Evolutionary conservation across 2,329 filamentous ascomycete genomes (phyloP).

Genomic region (Emergomyces orientalis): DNA sequence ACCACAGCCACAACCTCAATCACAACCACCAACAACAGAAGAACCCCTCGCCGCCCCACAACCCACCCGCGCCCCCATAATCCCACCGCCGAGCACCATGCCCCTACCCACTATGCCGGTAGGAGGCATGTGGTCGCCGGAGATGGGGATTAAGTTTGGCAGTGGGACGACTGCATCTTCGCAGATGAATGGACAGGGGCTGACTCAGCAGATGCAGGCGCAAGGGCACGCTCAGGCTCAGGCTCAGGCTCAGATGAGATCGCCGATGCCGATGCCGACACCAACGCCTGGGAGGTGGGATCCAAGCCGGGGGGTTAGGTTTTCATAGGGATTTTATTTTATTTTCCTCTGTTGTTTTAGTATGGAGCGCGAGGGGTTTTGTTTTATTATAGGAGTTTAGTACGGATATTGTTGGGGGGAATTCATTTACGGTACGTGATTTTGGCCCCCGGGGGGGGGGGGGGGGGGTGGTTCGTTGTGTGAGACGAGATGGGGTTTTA

Average conservation of each 20-base stretch:
- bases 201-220: not conserved
- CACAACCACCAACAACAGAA: constrained; percentile 24
- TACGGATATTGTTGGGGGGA: no score
- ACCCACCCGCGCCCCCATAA: constrained; percentile 33
- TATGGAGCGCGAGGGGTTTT: not conserved
- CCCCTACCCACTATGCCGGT: constrained; percentile 15
- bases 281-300: constrained; percentile 44
- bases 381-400: not conserved
- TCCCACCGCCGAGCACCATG: constrained; percentile 44
- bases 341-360: not conserved
- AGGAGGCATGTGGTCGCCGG: constrained; percentile 64
- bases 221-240: no score
- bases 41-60: constrained; percentile 40
- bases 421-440: no score
- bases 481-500: no score
- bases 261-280: constrained; percentile 7
- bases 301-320: constrained; percentile 49
- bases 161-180: constrained; percentile 12
- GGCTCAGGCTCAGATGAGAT: constrained; percentile 12
- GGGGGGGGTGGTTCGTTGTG: no score
- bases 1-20: constrained; percentile 19
- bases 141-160: constrained; percentile 69
- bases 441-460: no score
- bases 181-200: not conserved
- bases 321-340: constrained; percentile 27